Conservation (phyloP, 2,329 filamentous ascomycete species). For the Neurospora sp. region DNA sequence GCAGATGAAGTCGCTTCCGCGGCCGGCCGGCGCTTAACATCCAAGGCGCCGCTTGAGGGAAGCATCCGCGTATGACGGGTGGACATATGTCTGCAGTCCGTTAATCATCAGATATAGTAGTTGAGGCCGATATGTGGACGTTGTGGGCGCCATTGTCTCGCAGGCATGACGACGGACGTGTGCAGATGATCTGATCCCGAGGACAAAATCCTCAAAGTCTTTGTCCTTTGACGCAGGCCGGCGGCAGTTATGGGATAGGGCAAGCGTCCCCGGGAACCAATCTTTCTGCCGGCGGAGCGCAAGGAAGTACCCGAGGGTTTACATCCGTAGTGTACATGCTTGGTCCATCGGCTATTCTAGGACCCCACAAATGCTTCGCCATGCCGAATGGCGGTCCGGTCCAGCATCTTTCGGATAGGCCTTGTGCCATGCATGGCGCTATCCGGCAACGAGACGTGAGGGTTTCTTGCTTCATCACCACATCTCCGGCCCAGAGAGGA, state of each 20-base stretch:
- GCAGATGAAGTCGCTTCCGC: not conserved
- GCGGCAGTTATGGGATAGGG: not conserved
- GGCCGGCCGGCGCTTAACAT: not conserved
- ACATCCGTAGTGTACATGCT: not conserved
- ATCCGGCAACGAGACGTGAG: not conserved
- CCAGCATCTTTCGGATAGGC: not conserved
- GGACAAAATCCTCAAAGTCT: not conserved
- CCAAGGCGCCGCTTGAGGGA: not conserved
- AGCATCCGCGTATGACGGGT: not conserved
- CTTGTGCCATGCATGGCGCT: not conserved
- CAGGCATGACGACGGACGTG: not conserved
- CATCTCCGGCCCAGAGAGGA: not conserved
- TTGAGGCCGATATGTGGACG: not conserved
- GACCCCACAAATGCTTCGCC: not conserved
- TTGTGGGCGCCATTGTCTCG: not conserved
- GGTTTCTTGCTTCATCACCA: not conserved
- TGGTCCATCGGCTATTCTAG: not conserved
- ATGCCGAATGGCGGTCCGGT: not conserved
- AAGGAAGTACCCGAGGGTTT: not conserved
- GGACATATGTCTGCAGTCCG: not conserved
- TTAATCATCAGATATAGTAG: not conserved
- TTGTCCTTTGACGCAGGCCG: not conserved
- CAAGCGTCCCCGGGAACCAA: not conserved
- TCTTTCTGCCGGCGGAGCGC: not conserved
- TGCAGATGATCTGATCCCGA: not conserved